Evolutionary conservation across 2,329 filamentous ascomycete species (phyloP), one percentile per base, ranked within the genome.

Genomic region (Aschersonia sp.): DNA sequence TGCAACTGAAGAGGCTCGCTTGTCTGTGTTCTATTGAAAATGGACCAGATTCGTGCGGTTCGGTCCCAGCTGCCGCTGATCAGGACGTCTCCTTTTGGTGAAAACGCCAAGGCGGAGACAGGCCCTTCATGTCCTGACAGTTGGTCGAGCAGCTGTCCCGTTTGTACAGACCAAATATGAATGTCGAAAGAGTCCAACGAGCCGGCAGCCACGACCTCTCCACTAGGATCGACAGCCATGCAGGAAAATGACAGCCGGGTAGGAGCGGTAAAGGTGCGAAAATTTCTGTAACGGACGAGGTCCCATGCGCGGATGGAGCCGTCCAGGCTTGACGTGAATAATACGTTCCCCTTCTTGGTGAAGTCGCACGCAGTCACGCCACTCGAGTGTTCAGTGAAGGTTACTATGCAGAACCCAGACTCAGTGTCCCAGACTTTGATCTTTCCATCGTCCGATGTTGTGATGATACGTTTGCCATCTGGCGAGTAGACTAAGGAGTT

Each of bases 141-240:
- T 54, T 84, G 84, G 61, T 98, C 92, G 5, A 98, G 78, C 20
- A 98, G 73, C 63, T 98, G 92, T 3, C 92, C 92, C 1, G 91
- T 98, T 61, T 98, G 92, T 4, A 98, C 94, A 4, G 88, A 96
- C 92, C 92, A 98, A 52, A 98, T 85, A 65, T 98, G 89, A 46
- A 98, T 87, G 59, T 97, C 91, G 55, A 96, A 97, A 4, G 89
- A 95, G 63, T 98, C 92, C 12, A 94, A 74, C 1, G 91, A 97
- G 2, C 91, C 92, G 7, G 92, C 92, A 51, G 91, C 94, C 3
- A 98, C 85, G 6, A 98, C 86, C 64, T 98, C 94, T 47, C 92
- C 92, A 53, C 89, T 95, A 0, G 92, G 89, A 55, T 98, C 94
- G n/a, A 97, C 89, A 1, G 92, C 89, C 62, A 98, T 76, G 50